Evolutionary conservation across 139 green algal species (phyloP), one percentile per base, ranked within the genome.

Genomic region (Chlorella sp.): DNA sequence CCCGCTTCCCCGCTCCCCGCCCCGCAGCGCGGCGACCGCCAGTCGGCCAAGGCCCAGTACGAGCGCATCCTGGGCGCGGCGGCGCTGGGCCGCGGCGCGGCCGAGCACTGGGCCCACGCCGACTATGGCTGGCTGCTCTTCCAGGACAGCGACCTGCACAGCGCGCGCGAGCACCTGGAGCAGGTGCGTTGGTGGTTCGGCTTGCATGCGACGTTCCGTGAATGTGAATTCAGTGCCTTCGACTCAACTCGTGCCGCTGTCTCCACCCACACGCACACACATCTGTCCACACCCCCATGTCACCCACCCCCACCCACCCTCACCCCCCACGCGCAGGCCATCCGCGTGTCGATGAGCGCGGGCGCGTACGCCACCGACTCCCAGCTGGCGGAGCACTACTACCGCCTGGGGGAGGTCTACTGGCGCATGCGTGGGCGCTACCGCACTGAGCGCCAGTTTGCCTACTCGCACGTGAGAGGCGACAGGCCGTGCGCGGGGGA

Each of bases 111-210:
- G 91, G 90, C 91, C 5, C 83, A 90, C 33, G 84, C 83, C 33
- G 90, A 94, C 79, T 93, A 93, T 36, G 90, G 83, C 61, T 91
- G 87, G 88, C 83, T 94, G 73, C 79, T 91, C 41, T 90, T 84
- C 77, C 43, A 89, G 82, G 82, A 87, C 59, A 79, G 81, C 14
- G 83, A 91, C 73, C n/a, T 53, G n/a, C 83, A 87, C 77, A 55
- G 70, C 14, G 86, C 86, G 1, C 82, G 75, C 38, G 29, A 77
- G 41, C 86, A 91, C n/a, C 75, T 91, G 75, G 69, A 75, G 53
- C 6, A 41, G 29, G 63, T 8, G 38, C 19, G 8, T 48, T 11
- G 38, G 36, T 51, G 61, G 38, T 36, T 8, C 3, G 27, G 40
- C 6, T 36, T 25, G 63, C 6, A 56, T n/a, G n/a, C n/a, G n/a